Percentiles rank a stretch among this genome's conserved stretches.
phyloP scores from a whole-genome alignment of 2,329 filamentous ascomycete genomes.

The Coleophoma eucalyptorum region DNA sequence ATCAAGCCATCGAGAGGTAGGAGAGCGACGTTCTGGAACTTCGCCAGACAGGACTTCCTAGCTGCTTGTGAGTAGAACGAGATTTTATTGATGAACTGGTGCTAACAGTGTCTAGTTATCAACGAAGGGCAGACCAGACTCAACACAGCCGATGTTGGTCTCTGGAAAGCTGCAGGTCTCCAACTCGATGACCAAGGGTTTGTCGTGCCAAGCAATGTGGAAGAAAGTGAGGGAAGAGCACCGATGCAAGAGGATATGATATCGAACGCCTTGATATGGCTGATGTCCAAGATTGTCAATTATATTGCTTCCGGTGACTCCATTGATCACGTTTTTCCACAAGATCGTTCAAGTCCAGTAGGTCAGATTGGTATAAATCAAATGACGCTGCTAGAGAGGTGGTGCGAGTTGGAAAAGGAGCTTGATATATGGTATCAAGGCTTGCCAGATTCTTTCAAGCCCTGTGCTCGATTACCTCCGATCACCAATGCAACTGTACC shows the following conservation, averaged over 20 bases:
- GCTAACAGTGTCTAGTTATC: slow-evolving; percentile 36
- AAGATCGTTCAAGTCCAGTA: slow-evolving; percentile 30
- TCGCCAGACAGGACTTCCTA: slow-evolving; percentile 62
- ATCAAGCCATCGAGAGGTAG: slow-evolving; percentile 47
- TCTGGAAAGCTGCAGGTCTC: slow-evolving; percentile 63
- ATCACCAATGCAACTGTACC: slow-evolving; percentile 16
- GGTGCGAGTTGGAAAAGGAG: slow-evolving; percentile 51
- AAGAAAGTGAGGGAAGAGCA: slow-evolving; percentile 37
- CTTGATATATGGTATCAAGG: slow-evolving; percentile 56
- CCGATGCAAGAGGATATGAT: slow-evolving; percentile 60
- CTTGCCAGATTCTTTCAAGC: slow-evolving; percentile 54
- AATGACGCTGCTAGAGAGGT: slow-evolving; percentile 45
- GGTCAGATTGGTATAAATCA: slow-evolving; percentile 40
- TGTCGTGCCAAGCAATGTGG: slow-evolving; percentile 39
- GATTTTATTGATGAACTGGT: too few species aligned
- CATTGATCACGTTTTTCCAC: slow-evolving; percentile 30
- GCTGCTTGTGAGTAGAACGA: slow-evolving; percentile 46
- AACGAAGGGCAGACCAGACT: slow-evolving; percentile 57
- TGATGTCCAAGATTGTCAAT: slow-evolving; percentile 63
- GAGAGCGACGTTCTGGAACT: slow-evolving; percentile 63
- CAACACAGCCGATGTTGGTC: slow-evolving; percentile 55
- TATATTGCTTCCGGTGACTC: slow-evolving; percentile 56
- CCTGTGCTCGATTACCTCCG: slow-evolving; percentile 45
- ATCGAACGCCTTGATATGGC: slow-evolving; percentile 61
- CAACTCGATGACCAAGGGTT: slow-evolving; percentile 50